Evolutionary conservation across 1,284 basidiomycete genomes (phyloP), one percentile per base, ranked within the genome.

Genomic region (Apiotrichum siamense): DNA sequence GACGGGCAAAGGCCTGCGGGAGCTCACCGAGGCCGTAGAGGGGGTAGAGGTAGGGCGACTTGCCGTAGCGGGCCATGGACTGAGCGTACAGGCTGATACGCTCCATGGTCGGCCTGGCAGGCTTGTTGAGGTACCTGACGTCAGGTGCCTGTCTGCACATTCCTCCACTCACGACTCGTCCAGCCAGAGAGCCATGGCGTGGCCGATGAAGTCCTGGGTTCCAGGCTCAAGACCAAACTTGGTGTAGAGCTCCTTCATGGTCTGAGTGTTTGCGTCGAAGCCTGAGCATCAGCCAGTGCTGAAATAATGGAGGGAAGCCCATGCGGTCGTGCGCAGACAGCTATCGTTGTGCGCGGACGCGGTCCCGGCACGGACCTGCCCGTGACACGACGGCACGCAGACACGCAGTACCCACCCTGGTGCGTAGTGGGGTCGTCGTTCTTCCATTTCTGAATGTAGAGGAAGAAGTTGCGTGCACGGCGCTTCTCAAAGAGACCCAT

Each of bases 401-500:
- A 12, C 33, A 35, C 15, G 3, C 18, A 26, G 13, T 10, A 65
- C 78, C 55, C 50, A 89, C 93, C 90, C 77, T 97, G 90, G 73
- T 98, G 94, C 23, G 94, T 98, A 40, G 85, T 79, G 29, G 92
- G 89, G 72, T 98, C 92, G 0, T 88, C 84, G 64, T 97, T 91
- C 73, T 83, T 90, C 91, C 92, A 98, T 61, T 81, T 81, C 77
- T 98, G 96, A 58, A 98, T 74, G 77, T 94, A 99, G 76, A 91
- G 86, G 71, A 99, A 98, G 80, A 99, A 99, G 74, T 96, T 97
- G 81, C 94, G 96, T 15, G 94, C 94, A 46, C 96, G 80, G 61
- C 92, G 81, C 79, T 99, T 99, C 81, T 99, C 96, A 66, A 98
- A 98, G 33, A 98, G 77, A 25, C 96, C 96, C 93, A 98, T 97